Evolutionary conservation across 2,329 filamentous ascomycete species (phyloP), one percentile per base, ranked within the genome.

Genomic region (Monosporascus sp.): DNA sequence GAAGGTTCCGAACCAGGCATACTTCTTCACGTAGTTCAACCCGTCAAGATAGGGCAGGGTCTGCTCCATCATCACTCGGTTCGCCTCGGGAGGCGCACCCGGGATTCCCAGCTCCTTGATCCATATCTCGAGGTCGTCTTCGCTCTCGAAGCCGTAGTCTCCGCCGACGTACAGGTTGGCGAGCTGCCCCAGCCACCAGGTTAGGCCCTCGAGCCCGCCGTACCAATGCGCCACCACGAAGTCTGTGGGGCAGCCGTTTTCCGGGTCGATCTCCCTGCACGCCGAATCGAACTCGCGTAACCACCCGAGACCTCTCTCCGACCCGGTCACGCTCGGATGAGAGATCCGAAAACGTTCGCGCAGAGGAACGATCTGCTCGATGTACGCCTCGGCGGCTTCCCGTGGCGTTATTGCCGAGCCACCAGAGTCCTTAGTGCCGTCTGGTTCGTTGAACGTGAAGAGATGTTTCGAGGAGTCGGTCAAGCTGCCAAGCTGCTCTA

Each of bases 141-240:
- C 56, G 7, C 58, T 46, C 5, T 60, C 56, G 46, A 55, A 55
- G 51, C 53, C 47, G 59, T 75, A 75, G 45, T 71, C 74, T 1
- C 67, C 64, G 1, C 57, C 24, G 40, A 43, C 40, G 9, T 43
- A 43, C 40, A 43, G 14, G 40, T 43, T 18, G 40, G 15, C 40
- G 37, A 75, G 59, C 7, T 66, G 67, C 2, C 59, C 61, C 1
- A 75, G 56, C 71, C 72, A 74, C 3, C 63, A 62, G 0, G 61
- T 56, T 1, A 75, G 61, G 4, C 72, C 72, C 0, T 50, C 51
- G 1, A 67, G 70, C n/a, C 68, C 64, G 2, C 72, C 72, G 50
- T 74, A 75, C 67, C 68, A 75, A 47, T 75, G 72, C 20, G 72
- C 68, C 5, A 70, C 68, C 15, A 75, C 65, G 35, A 75, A 75